These are phyloP conservation scores for Sugiyamaella xylanicola DNA, from an alignment of 1,139 yeast genomes.

Conservation along the genomic window DNA sequence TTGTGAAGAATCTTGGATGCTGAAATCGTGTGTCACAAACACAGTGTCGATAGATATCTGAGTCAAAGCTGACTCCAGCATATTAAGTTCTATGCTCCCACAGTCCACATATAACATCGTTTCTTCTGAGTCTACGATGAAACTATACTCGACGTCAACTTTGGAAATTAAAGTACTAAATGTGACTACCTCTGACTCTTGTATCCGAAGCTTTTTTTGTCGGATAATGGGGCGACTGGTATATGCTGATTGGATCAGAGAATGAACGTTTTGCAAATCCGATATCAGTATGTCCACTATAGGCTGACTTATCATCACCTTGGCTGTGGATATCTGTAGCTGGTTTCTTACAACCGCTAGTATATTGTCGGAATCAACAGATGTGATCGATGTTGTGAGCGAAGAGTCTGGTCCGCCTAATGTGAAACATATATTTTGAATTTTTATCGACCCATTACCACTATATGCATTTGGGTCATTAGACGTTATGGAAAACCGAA, in stretches of 20 bases:
- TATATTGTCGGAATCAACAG: background rate
- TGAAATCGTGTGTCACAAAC: slow-evolving; percentile 31
- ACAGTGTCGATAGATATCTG: slow-evolving; percentile 24
- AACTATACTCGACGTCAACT: background rate
- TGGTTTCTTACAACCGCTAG: background rate
- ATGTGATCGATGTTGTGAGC: background rate
- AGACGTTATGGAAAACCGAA: background rate
- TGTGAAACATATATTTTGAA: background rate
- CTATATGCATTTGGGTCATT: background rate
- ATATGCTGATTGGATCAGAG: background rate
- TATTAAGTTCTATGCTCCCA: slow-evolving; percentile 34
- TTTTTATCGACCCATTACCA: background rate
- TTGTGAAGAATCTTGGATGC: slow-evolving; percentile 26
- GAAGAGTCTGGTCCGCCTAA: background rate
- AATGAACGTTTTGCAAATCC: background rate
- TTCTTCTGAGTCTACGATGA: slow-evolving; percentile 16
- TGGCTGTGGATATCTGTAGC: slow-evolving; percentile 3
- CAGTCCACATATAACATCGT: slow-evolving; percentile 34
- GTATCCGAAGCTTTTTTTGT: slow-evolving; percentile 9
- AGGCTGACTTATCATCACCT: background rate
- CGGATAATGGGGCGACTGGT: background rate
- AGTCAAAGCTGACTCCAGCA: slow-evolving; percentile 18
- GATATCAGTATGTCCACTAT: slow-evolving; percentile 1
- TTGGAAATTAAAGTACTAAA: slow-evolving; percentile 6
- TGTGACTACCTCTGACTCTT: slow-evolving; percentile 12